Conservation (phyloP, 139 green algal species). For the Desmodesmus armatus region DNA sequence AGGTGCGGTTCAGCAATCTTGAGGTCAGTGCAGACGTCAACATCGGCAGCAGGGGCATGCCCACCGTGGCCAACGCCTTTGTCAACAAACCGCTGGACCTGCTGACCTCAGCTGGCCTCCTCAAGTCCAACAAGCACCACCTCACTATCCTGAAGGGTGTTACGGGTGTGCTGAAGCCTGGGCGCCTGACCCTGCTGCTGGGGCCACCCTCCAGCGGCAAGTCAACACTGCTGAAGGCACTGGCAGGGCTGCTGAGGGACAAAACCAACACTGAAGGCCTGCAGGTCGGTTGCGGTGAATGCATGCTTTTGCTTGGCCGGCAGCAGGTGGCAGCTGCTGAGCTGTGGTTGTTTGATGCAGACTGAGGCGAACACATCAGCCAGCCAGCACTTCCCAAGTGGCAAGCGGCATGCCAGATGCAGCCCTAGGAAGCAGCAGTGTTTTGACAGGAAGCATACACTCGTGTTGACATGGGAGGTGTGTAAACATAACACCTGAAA, state of each 20-base stretch:
- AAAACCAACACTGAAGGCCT: neutral
- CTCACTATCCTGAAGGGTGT: slow-evolving; percentile 43
- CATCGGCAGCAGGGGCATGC: slow-evolving; percentile 41
- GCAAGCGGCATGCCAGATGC: too few relatives aligned
- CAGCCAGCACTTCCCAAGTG: too few relatives aligned
- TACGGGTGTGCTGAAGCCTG: slow-evolving; percentile 48
- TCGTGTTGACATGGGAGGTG: neutral
- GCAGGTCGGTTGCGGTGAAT: neutral
- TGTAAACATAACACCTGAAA: too few relatives aligned
- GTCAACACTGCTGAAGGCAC: slow-evolving; percentile 69
- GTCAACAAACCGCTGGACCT: slow-evolving; percentile 44
- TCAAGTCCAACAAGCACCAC: slow-evolving; percentile 23
- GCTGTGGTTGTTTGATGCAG: too few relatives aligned
- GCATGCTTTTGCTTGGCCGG: too few relatives aligned
- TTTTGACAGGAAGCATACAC: neutral
- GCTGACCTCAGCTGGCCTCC: slow-evolving; percentile 13
- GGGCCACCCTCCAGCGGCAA: slow-evolving; percentile 78
- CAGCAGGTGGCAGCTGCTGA: too few relatives aligned
- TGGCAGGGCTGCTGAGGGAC: slow-evolving; percentile 65
- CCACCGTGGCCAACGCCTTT: slow-evolving; percentile 51
- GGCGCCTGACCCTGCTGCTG: slow-evolving; percentile 71
- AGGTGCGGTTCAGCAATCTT: slow-evolving; percentile 52
- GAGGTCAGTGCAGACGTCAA: slow-evolving; percentile 42
- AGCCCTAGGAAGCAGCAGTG: too few relatives aligned
- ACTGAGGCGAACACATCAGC: too few relatives aligned